Base-by-base conservation (phyloP, 2,329 filamentous ascomycete species). In the Elsinoe arachidis region DNA sequence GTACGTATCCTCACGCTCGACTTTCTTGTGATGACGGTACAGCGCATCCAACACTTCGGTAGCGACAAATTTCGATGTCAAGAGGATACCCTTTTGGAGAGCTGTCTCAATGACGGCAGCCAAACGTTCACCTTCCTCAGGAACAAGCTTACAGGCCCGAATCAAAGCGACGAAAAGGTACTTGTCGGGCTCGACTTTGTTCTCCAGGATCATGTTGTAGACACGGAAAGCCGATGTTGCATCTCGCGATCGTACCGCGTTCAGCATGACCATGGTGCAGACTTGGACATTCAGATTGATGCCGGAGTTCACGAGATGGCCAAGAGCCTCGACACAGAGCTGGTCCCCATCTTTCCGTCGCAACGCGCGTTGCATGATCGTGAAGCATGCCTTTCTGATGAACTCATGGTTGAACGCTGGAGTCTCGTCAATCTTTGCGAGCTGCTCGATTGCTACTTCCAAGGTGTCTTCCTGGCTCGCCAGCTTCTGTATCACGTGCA, bases 111-210 rank as follows among this genome's bases (percentile, higher is more conserved):
- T 75, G 44, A 86, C 76, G 33, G 74, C 73, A 43, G 76, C 73
- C 26, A 90, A 74, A 23, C 77, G 77, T 2, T 74, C 69, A 3
- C 77, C 73, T 60, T 88, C 78, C 21, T 76, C 70, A 17, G 68
- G 66, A 17, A 75, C 75, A 3, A 68, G 67, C 63, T 89, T 88
- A 54, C 87, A 86, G 33, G 86, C 85, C 59, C 85, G 80, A 41
- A 95, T 78, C 34, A 96, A 74, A 26, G 83, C 83, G 1, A 83
- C 77, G 67, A 85, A 88, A 0, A 88, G 85, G 61, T 82, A 79
- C 0, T 72, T 72, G 67, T 95, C 84, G 0, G 88, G 80, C 56
- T 79, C 68, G 14, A 88, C 73, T 2, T 80, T 79, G 61, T 82
- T 77, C 12, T 77, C 71, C 53, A 78, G 72, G 68, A 91, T 80